Percentiles rank a stretch among this genome's conserved stretches.
phyloP scores from a whole-genome alignment of 306 rosid species.

The Erythrophleum fordii region DNA sequence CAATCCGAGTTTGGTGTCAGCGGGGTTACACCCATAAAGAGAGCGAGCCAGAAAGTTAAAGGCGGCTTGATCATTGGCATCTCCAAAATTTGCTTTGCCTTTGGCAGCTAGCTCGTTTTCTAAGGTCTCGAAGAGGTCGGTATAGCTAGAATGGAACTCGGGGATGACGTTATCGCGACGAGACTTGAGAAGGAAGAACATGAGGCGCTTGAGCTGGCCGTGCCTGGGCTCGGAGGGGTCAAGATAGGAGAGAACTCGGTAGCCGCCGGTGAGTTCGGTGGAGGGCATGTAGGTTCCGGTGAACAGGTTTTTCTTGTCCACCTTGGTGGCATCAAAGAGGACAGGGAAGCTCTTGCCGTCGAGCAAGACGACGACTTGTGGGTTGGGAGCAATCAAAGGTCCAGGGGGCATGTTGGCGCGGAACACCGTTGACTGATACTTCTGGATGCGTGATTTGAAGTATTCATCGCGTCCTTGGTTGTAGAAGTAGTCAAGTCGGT shows the following conservation, averaged over 20 bases:
- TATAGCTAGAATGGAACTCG: constrained; percentile 65
- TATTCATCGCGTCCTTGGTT: constrained; percentile 71
- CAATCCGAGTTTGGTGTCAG: constrained; percentile 52
- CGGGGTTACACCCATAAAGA: constrained; percentile 54
- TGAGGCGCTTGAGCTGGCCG: constrained; percentile 59
- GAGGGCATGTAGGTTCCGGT: constrained; percentile 91
- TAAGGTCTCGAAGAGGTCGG: constrained; percentile 53
- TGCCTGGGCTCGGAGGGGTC: constrained; percentile 89
- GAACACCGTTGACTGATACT: constrained; percentile 75
- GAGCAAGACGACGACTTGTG: constrained; percentile 74
- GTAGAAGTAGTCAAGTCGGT: constrained; percentile 80
- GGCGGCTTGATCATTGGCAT: constrained; percentile 70
- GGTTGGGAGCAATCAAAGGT: constrained; percentile 55
- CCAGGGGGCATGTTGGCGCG: constrained; percentile 96
- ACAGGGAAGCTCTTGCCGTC: constrained; percentile 84
- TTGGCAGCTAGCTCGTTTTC: constrained; percentile 56
- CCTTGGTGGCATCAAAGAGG: constrained; percentile 76
- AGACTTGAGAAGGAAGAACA: constrained; percentile 73
- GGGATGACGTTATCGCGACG: constrained; percentile 65
- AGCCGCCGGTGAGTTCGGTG: constrained; percentile 83
- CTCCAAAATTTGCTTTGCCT: constrained; percentile 61
- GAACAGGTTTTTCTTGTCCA: constrained; percentile 78
- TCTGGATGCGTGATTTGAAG: constrained; percentile 62
- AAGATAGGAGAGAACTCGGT: constrained; percentile 82
- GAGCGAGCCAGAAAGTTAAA: constrained; percentile 72